Conservation (phyloP, 1,284 basidiomycete genomes). For the Fomitopsis schrenkii region DNA sequence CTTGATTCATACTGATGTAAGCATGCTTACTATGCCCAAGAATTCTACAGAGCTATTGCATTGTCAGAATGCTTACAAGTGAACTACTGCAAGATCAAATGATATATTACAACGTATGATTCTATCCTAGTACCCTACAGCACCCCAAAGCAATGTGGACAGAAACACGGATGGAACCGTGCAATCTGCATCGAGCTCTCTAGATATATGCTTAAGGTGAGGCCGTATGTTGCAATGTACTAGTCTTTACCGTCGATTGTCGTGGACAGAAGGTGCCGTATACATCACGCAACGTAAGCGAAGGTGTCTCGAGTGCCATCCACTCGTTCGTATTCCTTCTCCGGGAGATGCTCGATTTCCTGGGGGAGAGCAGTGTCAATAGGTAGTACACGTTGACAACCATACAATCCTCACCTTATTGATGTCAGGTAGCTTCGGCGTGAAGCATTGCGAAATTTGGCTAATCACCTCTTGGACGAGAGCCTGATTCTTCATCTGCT, state of each 20-base stretch:
- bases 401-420: conserved; percentile 57
- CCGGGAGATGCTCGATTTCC: conserved; percentile 96
- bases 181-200: no score
- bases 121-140: no score
- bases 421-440: conserved; percentile 89
- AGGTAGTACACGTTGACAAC: neutral
- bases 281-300: conserved; percentile 62
- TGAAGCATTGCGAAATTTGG: conserved; percentile 86
- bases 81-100: no score
- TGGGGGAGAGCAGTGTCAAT: conserved; percentile 24
- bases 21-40: no score
- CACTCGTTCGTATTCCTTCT: conserved; percentile 97
- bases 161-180: no score
- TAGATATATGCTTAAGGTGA: neutral
- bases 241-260: conserved; percentile 7
- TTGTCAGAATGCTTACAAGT: no score
- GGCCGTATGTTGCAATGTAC: conserved; percentile 21
- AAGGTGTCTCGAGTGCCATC: conserved; percentile 80
- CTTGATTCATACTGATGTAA: no score
- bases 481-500: conserved; percentile 95
- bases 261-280: neutral
- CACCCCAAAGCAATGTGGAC: no score
- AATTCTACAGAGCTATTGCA: no score
- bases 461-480: conserved; percentile 94
- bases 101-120: no score